Conservation (phyloP, 768 basidiomycete genomes). For the Tulasnella calospora region DNA sequence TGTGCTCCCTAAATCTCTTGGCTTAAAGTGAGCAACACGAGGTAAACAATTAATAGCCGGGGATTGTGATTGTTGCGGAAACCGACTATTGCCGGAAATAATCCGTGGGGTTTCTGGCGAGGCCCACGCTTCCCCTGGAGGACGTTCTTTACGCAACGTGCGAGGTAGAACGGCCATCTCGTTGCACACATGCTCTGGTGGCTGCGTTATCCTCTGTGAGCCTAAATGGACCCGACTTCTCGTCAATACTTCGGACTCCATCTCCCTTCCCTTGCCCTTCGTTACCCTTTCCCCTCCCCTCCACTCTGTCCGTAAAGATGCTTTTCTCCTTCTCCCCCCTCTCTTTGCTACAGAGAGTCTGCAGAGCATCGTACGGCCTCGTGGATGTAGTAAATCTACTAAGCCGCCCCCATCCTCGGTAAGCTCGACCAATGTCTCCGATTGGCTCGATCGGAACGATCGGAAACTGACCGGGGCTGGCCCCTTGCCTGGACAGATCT, state of each 20-base stretch:
- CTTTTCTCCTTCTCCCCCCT: conserved; percentile 12
- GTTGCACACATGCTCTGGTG: neutral
- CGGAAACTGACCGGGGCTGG: neutral
- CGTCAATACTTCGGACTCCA: neutral
- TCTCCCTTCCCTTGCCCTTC: neutral
- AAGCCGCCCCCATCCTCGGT: neutral
- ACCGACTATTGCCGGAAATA: neutral
- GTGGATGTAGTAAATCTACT: neutral
- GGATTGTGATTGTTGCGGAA: conserved; percentile 6
- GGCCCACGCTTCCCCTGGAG: conserved; percentile 4
- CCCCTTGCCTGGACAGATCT: neutral
- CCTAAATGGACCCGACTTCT: conserved; percentile 16
- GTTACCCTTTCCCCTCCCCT: neutral
- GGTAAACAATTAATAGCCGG: neutral
- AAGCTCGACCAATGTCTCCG: neutral
- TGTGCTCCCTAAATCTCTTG: neutral
- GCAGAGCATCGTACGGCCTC: neutral
- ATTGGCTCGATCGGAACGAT: neutral
- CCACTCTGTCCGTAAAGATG: neutral
- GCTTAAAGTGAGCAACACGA: neutral
- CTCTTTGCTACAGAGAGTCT: neutral
- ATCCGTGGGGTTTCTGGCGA: neutral
- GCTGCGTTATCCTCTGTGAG: neutral
- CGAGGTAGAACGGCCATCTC: neutral
- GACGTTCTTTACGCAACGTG: conserved; percentile 14